Percentiles rank a stretch among this genome's conserved stretches.
Conservation (phyloP, 2,329 filamentous ascomycete genomes). For the Trichophyton rubrum region DNA sequence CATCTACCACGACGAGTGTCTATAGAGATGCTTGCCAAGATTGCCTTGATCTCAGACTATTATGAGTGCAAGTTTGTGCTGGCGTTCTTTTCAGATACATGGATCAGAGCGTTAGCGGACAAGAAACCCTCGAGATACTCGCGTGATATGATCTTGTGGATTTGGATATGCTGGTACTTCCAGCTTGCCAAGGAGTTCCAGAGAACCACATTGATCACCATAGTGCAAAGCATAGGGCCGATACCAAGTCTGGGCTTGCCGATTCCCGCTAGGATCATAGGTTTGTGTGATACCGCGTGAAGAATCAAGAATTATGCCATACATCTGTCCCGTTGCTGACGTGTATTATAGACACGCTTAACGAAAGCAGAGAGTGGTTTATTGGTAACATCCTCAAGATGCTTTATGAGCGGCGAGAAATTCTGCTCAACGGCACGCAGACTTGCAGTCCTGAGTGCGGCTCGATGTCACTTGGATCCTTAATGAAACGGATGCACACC, state of each 20-base stretch:
- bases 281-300: not conserved
- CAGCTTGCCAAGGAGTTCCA: not conserved
- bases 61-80: conserved; percentile 16
- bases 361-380: not conserved
- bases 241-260: not conserved
- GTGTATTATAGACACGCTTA: not conserved
- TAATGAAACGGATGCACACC: not conserved
- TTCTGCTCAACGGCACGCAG: not conserved
- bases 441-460: not conserved
- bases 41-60: conserved; percentile 18
- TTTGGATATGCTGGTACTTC: not conserved
- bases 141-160: not conserved
- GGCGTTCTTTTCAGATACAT: conserved; percentile 11
- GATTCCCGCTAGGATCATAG: not conserved
- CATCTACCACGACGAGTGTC: conserved; percentile 1
- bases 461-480: not conserved
- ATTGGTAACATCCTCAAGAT: not conserved
- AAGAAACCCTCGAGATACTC: conserved; percentile 2
- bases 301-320: not conserved
- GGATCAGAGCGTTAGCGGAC: conserved; percentile 12
- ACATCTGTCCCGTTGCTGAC: not conserved
- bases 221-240: not conserved
- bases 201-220: not conserved
- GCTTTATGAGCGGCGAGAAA: not conserved
- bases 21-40: conserved; percentile 17